These are phyloP conservation scores for Rhizopogon roseolus DNA, from an alignment of 768 basidiomycete species.

Conservation along the genomic window DNA sequence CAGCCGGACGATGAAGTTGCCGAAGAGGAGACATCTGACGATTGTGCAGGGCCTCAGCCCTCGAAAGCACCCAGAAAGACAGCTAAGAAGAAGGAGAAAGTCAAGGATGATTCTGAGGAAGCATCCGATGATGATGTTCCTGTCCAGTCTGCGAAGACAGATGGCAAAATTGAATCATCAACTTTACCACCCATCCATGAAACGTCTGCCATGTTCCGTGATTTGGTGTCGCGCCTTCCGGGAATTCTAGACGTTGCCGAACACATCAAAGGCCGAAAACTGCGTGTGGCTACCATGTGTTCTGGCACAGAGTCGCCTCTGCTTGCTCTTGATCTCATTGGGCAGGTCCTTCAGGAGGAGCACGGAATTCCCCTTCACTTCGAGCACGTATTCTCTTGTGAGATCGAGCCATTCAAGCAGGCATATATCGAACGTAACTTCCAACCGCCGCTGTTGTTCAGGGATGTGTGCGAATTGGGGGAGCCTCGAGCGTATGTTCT, in stretches of 20 bases:
- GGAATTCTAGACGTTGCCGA: slow-evolving; percentile 63
- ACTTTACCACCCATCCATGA: slow-evolving; percentile 74
- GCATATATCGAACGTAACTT: slow-evolving; percentile 98
- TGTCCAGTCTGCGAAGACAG: slow-evolving; percentile 32
- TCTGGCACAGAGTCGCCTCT: slow-evolving; percentile 95
- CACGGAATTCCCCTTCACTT: slow-evolving; percentile 61
- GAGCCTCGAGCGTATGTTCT: slow-evolving; percentile 65
- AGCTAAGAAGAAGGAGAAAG: slow-evolving; percentile 24
- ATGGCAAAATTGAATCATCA: slow-evolving; percentile 46
- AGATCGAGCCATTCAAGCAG: slow-evolving; percentile 96
- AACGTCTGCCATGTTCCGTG: slow-evolving; percentile 68
- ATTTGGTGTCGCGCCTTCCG: slow-evolving; percentile 64
- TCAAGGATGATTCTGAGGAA: slow-evolving; percentile 30
- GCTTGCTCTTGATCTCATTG: slow-evolving; percentile 82
- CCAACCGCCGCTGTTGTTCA: slow-evolving; percentile 84
- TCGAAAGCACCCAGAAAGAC: slow-evolving; percentile 30
- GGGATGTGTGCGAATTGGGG: slow-evolving; percentile 90
- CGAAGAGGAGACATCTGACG: slow-evolving; percentile 2
- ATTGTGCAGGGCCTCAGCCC: slow-evolving; percentile 20
- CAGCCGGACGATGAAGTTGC: slow-evolving; percentile 8
- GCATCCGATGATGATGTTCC: slow-evolving; percentile 27
- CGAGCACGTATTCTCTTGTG: slow-evolving; percentile 94
- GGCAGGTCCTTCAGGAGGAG: slow-evolving; percentile 66
- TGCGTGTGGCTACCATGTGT: slow-evolving; percentile 96
- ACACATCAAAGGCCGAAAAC: slow-evolving; percentile 69